Percentiles rank a stretch among this genome's conserved stretches.
phyloP scores from a whole-genome alignment of 176 grass and related monocot genomes.

The Hyparrhenia diplandra region DNA sequence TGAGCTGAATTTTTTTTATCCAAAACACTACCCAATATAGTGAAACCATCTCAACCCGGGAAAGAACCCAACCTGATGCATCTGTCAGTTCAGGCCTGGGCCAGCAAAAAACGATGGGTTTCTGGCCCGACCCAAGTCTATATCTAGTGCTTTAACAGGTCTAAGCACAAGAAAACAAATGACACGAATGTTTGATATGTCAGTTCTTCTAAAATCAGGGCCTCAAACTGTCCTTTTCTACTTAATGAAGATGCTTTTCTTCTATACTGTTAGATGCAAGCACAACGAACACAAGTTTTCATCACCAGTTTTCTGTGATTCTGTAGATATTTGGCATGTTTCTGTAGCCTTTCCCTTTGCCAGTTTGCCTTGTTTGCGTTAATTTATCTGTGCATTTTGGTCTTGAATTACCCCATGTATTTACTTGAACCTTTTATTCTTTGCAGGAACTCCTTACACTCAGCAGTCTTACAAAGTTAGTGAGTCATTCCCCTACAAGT shows the following conservation, averaged over 20 bases:
- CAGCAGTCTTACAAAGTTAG: slow-evolving; percentile 99
- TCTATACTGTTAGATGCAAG: neutral
- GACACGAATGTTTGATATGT: neutral
- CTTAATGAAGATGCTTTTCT: neutral
- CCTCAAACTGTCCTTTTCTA: neutral
- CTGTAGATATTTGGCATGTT: neutral
- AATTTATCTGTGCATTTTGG: neutral
- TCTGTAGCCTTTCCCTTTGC: neutral
- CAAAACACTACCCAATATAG: neutral
- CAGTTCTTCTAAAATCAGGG: neutral
- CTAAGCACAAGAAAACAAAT: neutral
- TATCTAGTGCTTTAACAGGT: neutral
- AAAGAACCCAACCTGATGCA: neutral
- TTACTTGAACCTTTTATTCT: slow-evolving; percentile 1
- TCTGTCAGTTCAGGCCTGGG: neutral
- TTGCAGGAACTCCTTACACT: slow-evolving; percentile 91
- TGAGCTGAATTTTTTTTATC: neutral
- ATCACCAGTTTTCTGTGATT: neutral
- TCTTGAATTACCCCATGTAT: neutral
- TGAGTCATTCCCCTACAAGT: slow-evolving; percentile 97
- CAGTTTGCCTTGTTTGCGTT: neutral
- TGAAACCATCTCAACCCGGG: neutral
- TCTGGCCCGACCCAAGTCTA: neutral
- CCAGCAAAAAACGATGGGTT: neutral
- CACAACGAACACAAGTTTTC: neutral